Conservation (phyloP, 2,329 filamentous ascomycete species). For the Didymella pomorum region DNA sequence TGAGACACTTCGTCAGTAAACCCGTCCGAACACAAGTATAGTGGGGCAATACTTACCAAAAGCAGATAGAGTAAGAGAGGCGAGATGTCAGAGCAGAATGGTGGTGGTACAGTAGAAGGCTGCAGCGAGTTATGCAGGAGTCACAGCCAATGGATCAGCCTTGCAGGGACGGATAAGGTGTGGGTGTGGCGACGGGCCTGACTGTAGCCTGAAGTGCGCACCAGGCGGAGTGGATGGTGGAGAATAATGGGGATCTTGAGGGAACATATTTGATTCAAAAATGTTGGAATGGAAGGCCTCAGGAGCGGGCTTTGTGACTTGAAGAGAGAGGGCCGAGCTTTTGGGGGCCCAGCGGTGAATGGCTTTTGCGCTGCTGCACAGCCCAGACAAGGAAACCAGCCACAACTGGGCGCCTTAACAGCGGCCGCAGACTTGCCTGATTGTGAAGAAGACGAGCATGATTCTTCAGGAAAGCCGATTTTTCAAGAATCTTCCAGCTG, state of each 20-base stretch:
- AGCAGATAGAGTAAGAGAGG: slow-evolving; percentile 38
- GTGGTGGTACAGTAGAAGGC: slow-evolving; percentile 36
- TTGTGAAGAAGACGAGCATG: background rate
- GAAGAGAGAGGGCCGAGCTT: slow-evolving; percentile 35
- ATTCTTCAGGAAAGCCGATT: background rate
- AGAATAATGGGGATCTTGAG: background rate
- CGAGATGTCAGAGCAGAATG: slow-evolving; percentile 30
- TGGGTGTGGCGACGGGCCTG: slow-evolving; percentile 38
- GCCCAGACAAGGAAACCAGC: slow-evolving; percentile 28
- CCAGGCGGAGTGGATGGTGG: background rate
- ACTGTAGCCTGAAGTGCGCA: slow-evolving; percentile 42
- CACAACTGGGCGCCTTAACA: slow-evolving; percentile 16
- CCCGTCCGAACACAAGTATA: slow-evolving; percentile 24
- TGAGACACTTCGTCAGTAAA: slow-evolving; percentile 35
- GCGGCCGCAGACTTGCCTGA: slow-evolving; percentile 14
- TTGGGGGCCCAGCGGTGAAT: slow-evolving; percentile 38
- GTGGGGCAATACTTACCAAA: slow-evolving; percentile 23
- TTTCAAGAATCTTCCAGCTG: slow-evolving; percentile 3
- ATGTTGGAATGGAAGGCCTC: slow-evolving; percentile 34
- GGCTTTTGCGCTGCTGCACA: slow-evolving; percentile 49
- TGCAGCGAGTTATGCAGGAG: slow-evolving; percentile 37
- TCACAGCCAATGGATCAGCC: slow-evolving; percentile 32
- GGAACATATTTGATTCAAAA: slow-evolving; percentile 19
- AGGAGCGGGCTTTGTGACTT: slow-evolving; percentile 30
- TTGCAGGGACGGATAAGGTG: slow-evolving; percentile 34